Evolutionary conservation across 306 rosid genomes (phyloP), one percentile per base, ranked within the genome.

Genomic region (Calophaca sinica): DNA sequence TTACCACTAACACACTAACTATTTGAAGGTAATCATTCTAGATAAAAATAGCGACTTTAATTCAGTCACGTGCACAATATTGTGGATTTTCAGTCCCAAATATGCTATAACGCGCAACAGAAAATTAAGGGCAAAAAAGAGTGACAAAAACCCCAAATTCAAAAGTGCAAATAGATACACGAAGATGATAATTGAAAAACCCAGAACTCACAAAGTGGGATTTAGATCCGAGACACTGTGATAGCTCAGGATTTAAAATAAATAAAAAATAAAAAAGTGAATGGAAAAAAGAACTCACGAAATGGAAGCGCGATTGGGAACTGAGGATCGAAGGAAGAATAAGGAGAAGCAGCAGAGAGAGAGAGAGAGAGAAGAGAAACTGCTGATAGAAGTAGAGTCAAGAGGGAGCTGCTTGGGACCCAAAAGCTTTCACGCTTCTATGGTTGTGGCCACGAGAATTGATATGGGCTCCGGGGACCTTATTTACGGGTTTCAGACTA

Each of bases 311-410:
- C 38, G 41, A 59, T 60, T 52, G 59, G 45, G 63, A 62, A 79
- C 46, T 45, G 55, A 64, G 53, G 86, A 85, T 82, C 79, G 66
- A 80, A 68, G 50, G 65, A 62, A 59, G 62, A 51, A 6, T 28
- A 15, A 4, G 62, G 62, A 15, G 44, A 2, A 28, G 41, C 51
- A 51, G 72, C 29, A 15, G 11, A 54, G 15, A 6, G 29, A 7
- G 7, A 66, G 13, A 6, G 32, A 35, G 36, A 54, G 35, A 41
- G 46, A 33, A 39, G 44, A 63, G 44, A 53, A 13, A 15, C 44
- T 14, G 35, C 45, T 9, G 73, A 63, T 20, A 7, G 67, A 44
- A 58, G 51, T 9, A 72, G 45, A 58, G 67, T 65, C 70, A 44
- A 68, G 63, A 38, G 13, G 38, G 15, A 45, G 57, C 46, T 50